These are phyloP conservation scores for Amphichorda felina DNA, from an alignment of 2,329 filamentous ascomycete species.

Conservation along the genomic window DNA sequence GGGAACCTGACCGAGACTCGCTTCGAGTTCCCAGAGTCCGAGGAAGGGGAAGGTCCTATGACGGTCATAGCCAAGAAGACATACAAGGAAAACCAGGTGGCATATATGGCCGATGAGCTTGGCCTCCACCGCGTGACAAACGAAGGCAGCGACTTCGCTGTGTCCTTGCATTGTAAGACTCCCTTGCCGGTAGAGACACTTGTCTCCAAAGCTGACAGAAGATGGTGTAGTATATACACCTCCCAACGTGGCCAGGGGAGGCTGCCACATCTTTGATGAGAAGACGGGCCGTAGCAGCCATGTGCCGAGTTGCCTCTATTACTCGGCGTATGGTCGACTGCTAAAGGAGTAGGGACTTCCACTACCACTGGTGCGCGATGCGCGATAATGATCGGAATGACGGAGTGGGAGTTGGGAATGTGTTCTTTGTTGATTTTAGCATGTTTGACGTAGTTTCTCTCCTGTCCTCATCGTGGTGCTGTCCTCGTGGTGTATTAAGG, in stretches of 20 bases:
- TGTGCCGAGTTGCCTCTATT: conserved; percentile 60
- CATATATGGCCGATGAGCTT: conserved; percentile 86
- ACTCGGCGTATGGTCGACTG: conserved; percentile 47
- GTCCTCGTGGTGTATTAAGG: neutral
- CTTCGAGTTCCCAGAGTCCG: conserved; percentile 56
- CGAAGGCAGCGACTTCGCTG: conserved; percentile 60
- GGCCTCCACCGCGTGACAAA: conserved; percentile 79
- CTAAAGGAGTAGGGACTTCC: conserved; percentile 21
- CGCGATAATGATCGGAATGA: neutral
- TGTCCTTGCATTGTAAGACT: conserved; percentile 66
- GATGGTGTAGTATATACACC: conserved; percentile 59
- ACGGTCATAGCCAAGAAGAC: conserved; percentile 53
- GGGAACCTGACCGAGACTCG: conserved; percentile 72
- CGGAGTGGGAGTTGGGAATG: neutral
- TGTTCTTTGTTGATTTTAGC: neutral
- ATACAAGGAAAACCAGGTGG: conserved; percentile 61
- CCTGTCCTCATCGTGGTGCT: no score
- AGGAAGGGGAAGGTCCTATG: conserved; percentile 41
- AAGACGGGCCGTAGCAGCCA: conserved; percentile 63
- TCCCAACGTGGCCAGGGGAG: conserved; percentile 73
- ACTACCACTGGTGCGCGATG: neutral
- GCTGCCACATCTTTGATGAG: conserved; percentile 73
- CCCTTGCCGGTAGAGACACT: conserved; percentile 11
- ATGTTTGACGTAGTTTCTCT: no score
- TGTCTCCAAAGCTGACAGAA: conserved; percentile 7